These are phyloP conservation scores for Halophytophthora polymorphica DNA, from an alignment of 352 stramenopile genomes.

Conservation along the genomic window DNA sequence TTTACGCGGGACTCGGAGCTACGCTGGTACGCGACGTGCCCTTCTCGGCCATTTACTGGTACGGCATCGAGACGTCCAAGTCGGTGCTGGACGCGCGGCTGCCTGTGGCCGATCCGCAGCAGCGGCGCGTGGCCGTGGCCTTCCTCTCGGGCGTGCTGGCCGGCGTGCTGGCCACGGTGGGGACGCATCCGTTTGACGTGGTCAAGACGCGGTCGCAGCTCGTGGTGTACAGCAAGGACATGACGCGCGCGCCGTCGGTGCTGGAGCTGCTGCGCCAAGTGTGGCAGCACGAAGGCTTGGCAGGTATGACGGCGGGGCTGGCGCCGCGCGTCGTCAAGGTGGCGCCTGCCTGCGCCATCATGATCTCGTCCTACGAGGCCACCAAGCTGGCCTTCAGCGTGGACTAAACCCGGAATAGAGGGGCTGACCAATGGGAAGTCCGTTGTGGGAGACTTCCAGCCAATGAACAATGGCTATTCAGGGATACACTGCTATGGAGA, in stretches of 20 bases:
- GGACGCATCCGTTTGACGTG: slow-evolving; percentile 95
- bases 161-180: slow-evolving; percentile 81
- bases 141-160: slow-evolving; percentile 83
- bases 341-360: slow-evolving; percentile 74
- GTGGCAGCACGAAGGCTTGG: slow-evolving; percentile 37
- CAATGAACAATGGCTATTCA: too few relatives aligned
- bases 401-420: slow-evolving; percentile 10
- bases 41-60: slow-evolving; percentile 94
- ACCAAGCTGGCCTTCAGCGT: slow-evolving; percentile 55
- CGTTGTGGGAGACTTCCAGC: too few relatives aligned
- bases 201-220: slow-evolving; percentile 91
- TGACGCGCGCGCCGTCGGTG: slow-evolving; percentile 23
- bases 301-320: slow-evolving; percentile 47
- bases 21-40: slow-evolving; percentile 94
- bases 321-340: slow-evolving; percentile 64
- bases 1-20: slow-evolving; percentile 78
- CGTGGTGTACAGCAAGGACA: slow-evolving; percentile 39
- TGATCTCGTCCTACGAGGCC: slow-evolving; percentile 75
- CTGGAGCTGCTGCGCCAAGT: slow-evolving; percentile 46
- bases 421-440: too few relatives aligned
- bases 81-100: slow-evolving; percentile 28
- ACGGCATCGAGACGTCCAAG: slow-evolving; percentile 87
- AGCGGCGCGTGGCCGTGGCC: slow-evolving; percentile 47
- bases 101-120: slow-evolving; percentile 21
- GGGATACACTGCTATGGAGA: too few relatives aligned